Conservation (phyloP, 805 yeast species). For the Yarrowia alimentaria region DNA sequence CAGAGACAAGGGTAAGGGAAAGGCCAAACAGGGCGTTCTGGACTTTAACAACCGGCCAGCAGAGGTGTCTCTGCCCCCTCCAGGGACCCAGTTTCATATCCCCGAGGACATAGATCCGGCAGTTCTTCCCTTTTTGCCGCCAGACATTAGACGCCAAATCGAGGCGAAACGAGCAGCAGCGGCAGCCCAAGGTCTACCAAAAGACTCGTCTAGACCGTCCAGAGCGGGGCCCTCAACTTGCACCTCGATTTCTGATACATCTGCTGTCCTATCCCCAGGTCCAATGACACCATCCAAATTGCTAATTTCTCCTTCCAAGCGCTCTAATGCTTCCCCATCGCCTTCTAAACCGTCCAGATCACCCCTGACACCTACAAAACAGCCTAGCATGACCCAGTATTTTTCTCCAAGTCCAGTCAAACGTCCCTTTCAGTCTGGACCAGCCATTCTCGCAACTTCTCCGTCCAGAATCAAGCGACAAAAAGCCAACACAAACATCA, state of each 20-base stretch:
- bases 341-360: background rate
- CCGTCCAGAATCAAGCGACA: constrained; percentile 9
- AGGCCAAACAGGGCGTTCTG: constrained; percentile 5
- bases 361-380: background rate
- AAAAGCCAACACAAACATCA: background rate
- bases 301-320: too few species aligned
- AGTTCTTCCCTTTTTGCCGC: constrained; percentile 12
- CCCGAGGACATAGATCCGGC: constrained; percentile 30
- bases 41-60: background rate
- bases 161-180: background rate
- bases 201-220: too few species aligned
- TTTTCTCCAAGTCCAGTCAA: constrained; percentile 1
- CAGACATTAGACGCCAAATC: background rate
- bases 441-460: background rate
- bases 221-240: too few species aligned
- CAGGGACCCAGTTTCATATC: constrained; percentile 27
- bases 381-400: background rate
- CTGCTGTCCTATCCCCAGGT: too few species aligned
- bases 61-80: background rate
- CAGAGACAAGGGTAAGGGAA: constrained; percentile 9
- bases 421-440: too few species aligned
- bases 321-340: too few species aligned
- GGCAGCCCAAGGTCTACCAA: too few species aligned
- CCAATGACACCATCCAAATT: too few species aligned
- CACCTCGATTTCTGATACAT: too few species aligned